Conservation (phyloP, 2,329 filamentous ascomycete species). For the Lasiodiplodia gonubiensis region DNA sequence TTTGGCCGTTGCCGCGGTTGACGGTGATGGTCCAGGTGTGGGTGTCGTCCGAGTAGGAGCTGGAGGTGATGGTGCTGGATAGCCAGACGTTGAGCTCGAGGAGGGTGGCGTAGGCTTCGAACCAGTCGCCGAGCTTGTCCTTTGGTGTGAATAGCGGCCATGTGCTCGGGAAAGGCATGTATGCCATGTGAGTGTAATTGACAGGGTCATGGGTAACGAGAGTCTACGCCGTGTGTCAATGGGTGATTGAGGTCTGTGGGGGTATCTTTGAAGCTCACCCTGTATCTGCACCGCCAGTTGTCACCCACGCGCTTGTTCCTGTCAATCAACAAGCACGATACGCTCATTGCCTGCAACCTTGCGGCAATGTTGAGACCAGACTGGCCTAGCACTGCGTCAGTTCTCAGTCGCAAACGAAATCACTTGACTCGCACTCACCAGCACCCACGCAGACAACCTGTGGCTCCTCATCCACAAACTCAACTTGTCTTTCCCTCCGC, state of each 20-base stretch:
- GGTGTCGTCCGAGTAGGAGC: constrained; percentile 58
- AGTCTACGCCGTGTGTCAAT: constrained; percentile 33
- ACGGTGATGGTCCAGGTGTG: constrained; percentile 63
- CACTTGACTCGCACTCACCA: constrained; percentile 27
- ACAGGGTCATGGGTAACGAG: constrained; percentile 73
- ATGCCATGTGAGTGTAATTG: constrained; percentile 60
- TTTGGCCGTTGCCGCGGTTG: constrained; percentile 48
- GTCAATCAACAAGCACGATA: constrained; percentile 53
- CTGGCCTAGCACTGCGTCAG: constrained; percentile 38
- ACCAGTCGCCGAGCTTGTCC: constrained; percentile 72
- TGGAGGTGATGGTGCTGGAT: constrained; percentile 54
- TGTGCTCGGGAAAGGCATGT: constrained; percentile 65
- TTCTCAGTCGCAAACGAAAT: no score
- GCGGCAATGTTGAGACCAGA: constrained; percentile 43
- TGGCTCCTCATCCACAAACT: constrained; percentile 55
- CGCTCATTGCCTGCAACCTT: constrained; percentile 48
- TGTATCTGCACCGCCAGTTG: constrained; percentile 58
- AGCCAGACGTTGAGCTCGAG: constrained; percentile 75
- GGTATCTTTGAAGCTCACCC: not conserved
- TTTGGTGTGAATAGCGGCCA: constrained; percentile 76
- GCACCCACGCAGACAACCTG: constrained; percentile 65
- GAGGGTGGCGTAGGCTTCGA: constrained; percentile 67
- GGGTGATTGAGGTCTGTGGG: not conserved
- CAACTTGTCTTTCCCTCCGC: constrained; percentile 40
- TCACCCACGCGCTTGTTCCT: constrained; percentile 54